phyloP scores from a whole-genome alignment of 257 asterid genomes.

The Verbena officinalis region DNA sequence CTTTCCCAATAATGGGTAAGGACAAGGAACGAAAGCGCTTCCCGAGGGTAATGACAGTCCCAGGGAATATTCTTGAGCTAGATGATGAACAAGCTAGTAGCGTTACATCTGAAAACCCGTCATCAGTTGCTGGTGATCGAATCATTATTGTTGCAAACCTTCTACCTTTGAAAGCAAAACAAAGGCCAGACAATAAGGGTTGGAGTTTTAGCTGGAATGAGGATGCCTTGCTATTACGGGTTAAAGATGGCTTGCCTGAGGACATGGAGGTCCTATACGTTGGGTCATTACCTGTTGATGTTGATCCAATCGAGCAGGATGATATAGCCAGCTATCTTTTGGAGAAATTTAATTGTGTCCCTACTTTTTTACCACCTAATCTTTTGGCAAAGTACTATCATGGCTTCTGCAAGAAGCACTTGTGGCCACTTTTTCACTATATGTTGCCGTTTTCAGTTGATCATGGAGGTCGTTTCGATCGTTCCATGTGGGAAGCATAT shows the following conservation, averaged over 20 bases:
- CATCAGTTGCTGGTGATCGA: slow-evolving; percentile 73
- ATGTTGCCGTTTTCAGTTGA: slow-evolving; percentile 85
- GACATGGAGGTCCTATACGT: slow-evolving; percentile 57
- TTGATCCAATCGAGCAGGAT: slow-evolving; percentile 64
- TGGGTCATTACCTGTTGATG: slow-evolving; percentile 56
- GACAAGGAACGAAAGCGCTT: slow-evolving; percentile 75
- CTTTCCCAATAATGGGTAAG: slow-evolving; percentile 68
- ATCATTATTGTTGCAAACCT: slow-evolving; percentile 61
- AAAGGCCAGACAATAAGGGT: slow-evolving; percentile 78
- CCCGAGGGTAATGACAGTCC: slow-evolving; percentile 84
- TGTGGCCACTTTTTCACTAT: slow-evolving; percentile 88
- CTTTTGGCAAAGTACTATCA: slow-evolving; percentile 67
- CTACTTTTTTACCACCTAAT: slow-evolving; percentile 78
- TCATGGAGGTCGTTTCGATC: slow-evolving; percentile 79
- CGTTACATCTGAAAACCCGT: slow-evolving; percentile 70
- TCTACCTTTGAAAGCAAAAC: slow-evolving; percentile 53
- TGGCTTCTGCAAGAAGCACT: slow-evolving; percentile 80
- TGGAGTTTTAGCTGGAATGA: slow-evolving; percentile 67
- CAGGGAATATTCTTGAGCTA: slow-evolving; percentile 77
- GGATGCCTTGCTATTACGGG: slow-evolving; percentile 47
- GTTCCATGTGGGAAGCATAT: slow-evolving; percentile 89
- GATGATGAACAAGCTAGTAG: slow-evolving; percentile 81
- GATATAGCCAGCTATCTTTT: slow-evolving; percentile 69
- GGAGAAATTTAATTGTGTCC: slow-evolving; percentile 76
- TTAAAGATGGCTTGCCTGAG: slow-evolving; percentile 55